Base-by-base conservation (phyloP, 1,284 basidiomycete genomes). In the Boletellus sp. region DNA sequence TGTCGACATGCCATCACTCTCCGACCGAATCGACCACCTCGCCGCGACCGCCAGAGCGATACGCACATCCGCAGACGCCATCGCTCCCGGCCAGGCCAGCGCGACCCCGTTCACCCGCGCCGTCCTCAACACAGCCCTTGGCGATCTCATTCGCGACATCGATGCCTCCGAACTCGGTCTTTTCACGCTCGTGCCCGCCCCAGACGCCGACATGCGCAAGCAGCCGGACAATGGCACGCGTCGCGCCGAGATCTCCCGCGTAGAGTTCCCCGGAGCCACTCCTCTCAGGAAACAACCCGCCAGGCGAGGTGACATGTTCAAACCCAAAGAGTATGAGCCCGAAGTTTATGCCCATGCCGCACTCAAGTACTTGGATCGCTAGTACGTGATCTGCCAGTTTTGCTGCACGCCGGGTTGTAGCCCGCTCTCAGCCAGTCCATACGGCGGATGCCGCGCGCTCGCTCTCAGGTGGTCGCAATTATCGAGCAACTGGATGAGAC, bases 321-420 rank as follows among this genome's bases (percentile, higher is more conserved):
- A 70, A 48, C 63, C 70, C 8, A 74, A 73, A 42, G 69, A 83
- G 38, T 72, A 80, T 12, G 82, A 86, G 33, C 86, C 87, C 3
- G 86, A 89, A 65, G 75, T 86, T 7, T 89, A 88, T 65, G 85
- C 82, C 0, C 74, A 81, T 53, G 88, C 88, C 7, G 86, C 87
- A 0, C 61, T 87, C 55, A 87, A 83, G 67, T 88, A 85, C 59
- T 73, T 90, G 50, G 82, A 86, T 62, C 77, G 81, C 65, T 89
- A 86, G 85, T 87, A 60, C 64, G 84, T 74, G 15, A n/a, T 12
- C 21, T 28, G 4, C 16, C 19, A 5, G 7, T 4, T n/a, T 18
- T 15, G 4, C 19, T 28, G 36, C n/a, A 22, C 15, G 1, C 32
- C 35, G 45, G 21, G 37, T 36, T 15, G 43, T 53, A 45, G 57